Evolutionary conservation across 2,329 filamentous ascomycete species (phyloP).

Genomic region (Fusarium globosum): DNA sequence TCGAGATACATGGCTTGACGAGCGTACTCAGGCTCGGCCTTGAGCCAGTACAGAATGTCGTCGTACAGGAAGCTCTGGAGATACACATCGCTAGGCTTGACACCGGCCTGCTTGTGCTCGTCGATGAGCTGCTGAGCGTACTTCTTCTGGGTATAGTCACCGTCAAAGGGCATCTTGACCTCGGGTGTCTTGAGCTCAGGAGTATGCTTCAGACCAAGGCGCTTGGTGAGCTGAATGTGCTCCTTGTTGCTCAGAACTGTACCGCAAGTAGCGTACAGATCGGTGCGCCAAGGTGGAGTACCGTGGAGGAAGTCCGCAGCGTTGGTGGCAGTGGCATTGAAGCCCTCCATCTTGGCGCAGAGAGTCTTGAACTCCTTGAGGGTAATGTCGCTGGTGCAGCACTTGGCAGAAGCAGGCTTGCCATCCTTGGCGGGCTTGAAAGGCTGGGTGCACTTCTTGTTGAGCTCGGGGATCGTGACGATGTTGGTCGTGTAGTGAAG

Average conservation of each 20-base stretch:
- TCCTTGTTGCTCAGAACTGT: conserved; percentile 70
- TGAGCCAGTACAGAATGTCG: conserved; percentile 75
- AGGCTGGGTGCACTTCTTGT: conserved; percentile 70
- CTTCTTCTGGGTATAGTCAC: conserved; percentile 71
- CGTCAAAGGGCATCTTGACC: conserved; percentile 76
- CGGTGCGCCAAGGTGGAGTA: conserved; percentile 71
- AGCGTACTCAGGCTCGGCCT: conserved; percentile 69
- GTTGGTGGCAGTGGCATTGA: conserved; percentile 67
- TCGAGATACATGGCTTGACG: conserved; percentile 74
- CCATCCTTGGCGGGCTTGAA: conserved; percentile 67
- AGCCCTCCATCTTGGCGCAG: conserved; percentile 77
- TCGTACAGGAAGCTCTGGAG: conserved; percentile 74
- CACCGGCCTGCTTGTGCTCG: conserved; percentile 64
- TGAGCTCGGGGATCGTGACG: conserved; percentile 68
- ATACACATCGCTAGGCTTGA: conserved; percentile 66
- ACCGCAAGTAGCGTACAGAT: conserved; percentile 73
- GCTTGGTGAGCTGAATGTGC: conserved; percentile 69
- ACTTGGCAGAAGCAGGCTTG: conserved; percentile 67
- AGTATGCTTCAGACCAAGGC: conserved; percentile 70
- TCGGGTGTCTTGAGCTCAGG: conserved; percentile 75
- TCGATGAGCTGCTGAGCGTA: conserved; percentile 75
- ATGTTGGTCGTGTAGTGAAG: conserved; percentile 77
- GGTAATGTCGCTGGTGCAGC: conserved; percentile 79
- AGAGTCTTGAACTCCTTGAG: conserved; percentile 73
- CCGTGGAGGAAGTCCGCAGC: conserved; percentile 67